Base-by-base conservation (phyloP, 2,329 filamentous ascomycete species). In the Berkeleyomyces basicola region DNA sequence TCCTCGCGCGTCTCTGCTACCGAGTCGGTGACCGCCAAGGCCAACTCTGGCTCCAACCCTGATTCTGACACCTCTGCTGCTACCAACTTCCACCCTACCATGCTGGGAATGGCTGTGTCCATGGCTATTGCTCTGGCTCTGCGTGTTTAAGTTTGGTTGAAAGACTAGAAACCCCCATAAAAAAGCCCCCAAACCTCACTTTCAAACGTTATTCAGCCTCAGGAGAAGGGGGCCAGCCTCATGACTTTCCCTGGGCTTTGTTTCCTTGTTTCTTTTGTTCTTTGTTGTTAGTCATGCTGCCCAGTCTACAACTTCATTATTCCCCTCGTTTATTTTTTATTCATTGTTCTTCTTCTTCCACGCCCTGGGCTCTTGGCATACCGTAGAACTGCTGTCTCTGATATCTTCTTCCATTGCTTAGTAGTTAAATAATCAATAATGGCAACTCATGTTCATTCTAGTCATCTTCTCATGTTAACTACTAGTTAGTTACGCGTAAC, bases 71-170 rank as follows among this genome's bases (percentile, higher is more conserved):
- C 60, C 37, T 64, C 63, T 14, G 63, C 63, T 63, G 49, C 49
- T 7, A 55, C 33, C 47, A 33, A 62, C 53, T 64, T 66, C 63
- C 60, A 66, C 43, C 61, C 66, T 61, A 58, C 63, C 9, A 61
- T 67, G 39, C 53, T 67, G 14, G 58, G 61, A 7, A 51, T 67
- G 59, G 66, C 64, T 51, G 31, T 67, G 47, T 65, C 66, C 39
- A 39, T 62, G 59, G 40, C 49, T 39, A 39, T 66, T 53, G 66
- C 63, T 46, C 55, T 66, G 61, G 63, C 64, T 42, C 59, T 65
- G 11, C 58, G 62, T 55, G 47, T 59, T 23, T 67, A 66, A 23
- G 2, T 23, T 23, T 23, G 23, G 23, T 23, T 23, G 23, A 23
- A 64, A 37, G 7, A 47, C 51, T 36, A 7, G 1, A n/a, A 51